Percentiles rank a stretch among this genome's conserved stretches.
These are phyloP conservation scores for Ceriops decandra DNA, from an alignment of 345 rosid genomes.

Conservation along the genomic window DNA sequence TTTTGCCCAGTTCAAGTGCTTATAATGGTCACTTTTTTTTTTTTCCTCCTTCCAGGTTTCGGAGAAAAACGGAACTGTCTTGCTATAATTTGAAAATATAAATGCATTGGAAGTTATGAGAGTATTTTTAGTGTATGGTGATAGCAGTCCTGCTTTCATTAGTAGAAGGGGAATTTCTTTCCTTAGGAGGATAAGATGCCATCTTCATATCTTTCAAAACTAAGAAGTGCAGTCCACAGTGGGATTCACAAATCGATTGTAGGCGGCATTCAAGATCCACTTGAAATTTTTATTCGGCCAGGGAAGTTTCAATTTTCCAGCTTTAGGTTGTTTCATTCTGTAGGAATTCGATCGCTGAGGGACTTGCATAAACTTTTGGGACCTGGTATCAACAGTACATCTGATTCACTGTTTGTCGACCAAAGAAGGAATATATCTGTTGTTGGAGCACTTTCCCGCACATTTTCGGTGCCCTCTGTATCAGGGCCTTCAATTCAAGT, in stretches of 20 bases:
- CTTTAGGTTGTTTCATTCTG: conserved; percentile 51
- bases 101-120: conserved; percentile 47
- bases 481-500: conserved; percentile 86
- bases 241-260: conserved; percentile 38
- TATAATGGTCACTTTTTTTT: neutral
- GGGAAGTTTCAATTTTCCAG: conserved; percentile 50
- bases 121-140: conserved; percentile 27
- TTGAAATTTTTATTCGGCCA: conserved; percentile 46
- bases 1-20: neutral
- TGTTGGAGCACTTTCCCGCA: conserved; percentile 69
- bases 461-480: conserved; percentile 82
- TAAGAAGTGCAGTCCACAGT: conserved; percentile 52
- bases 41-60: conserved; percentile 21
- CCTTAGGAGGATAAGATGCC: conserved; percentile 60
- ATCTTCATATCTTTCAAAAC: conserved; percentile 35
- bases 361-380: conserved; percentile 46
- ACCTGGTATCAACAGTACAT: conserved; percentile 47
- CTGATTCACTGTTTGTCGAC: conserved; percentile 49
- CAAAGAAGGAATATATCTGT: conserved; percentile 69
- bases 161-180: conserved; percentile 21
- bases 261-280: conserved; percentile 37
- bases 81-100: conserved; percentile 7
- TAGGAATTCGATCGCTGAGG: conserved; percentile 34
- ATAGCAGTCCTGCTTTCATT: conserved; percentile 27
- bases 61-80: conserved; percentile 20